A percentile compares a stretch with the other conserved stretches of the same genome.
phyloP scores from a whole-genome alignment of 352 stramenopile species.

The Globisporangium apiculatum region DNA sequence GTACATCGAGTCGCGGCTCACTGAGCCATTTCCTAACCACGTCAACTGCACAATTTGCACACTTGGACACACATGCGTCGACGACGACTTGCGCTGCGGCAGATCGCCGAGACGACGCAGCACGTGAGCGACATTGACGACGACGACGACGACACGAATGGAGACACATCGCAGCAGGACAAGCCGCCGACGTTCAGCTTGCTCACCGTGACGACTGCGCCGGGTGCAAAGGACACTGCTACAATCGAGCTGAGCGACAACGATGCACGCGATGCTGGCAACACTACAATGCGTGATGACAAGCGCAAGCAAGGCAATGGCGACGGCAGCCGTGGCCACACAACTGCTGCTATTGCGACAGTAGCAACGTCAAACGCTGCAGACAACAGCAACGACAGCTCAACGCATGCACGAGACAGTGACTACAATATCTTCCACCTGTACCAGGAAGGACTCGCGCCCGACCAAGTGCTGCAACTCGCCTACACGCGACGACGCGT shows the following conservation, averaged over 20 bases:
- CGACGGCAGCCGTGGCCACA: background rate
- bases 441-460: constrained; percentile 47
- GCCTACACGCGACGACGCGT: constrained; percentile 42
- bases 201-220: constrained; percentile 2
- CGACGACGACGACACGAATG: background rate
- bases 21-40: background rate
- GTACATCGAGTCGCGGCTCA: too few relatives aligned
- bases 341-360: too few relatives aligned
- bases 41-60: background rate
- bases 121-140: constrained; percentile 17
- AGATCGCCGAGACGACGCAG: constrained; percentile 16
- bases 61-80: constrained; percentile 12
- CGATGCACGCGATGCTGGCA: background rate
- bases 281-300: too few relatives aligned
- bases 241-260: constrained; percentile 3
- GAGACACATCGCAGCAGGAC: background rate
- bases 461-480: constrained; percentile 54
- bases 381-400: background rate
- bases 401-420: background rate
- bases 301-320: background rate
- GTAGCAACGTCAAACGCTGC: background rate
- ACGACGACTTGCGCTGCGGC: constrained; percentile 17
- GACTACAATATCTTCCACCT: constrained; percentile 33
- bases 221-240: background rate
- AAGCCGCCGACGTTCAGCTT: constrained; percentile 16